Evolutionary conservation across 1,139 yeast species (phyloP).

Genomic region (Magnusiomyces magnusii): DNA sequence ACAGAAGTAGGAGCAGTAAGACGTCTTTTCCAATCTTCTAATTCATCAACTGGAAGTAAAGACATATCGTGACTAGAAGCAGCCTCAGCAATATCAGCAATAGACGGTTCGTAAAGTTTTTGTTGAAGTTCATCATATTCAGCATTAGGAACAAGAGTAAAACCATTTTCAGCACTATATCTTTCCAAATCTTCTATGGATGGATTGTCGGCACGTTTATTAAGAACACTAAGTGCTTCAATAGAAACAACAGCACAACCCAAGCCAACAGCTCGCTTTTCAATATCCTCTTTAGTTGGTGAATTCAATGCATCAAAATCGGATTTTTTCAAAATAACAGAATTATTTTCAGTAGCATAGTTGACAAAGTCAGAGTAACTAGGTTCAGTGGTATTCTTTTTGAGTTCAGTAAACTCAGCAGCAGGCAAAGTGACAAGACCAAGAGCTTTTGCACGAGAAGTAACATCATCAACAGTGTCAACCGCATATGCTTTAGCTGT

Average conservation of each 20-base stretch:
- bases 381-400: conserved; percentile 24
- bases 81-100: conserved; percentile 11
- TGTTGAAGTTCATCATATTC: conserved; percentile 21
- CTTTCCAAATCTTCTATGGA: conserved; percentile 9
- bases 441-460: conserved; percentile 20
- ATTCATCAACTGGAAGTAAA: conserved; percentile 27
- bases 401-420: conserved; percentile 23
- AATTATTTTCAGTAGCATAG: conserved; percentile 10
- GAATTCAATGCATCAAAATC: conserved; percentile 16
- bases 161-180: conserved; percentile 30
- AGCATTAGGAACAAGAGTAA: conserved; percentile 33
- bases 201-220: conserved; percentile 14
- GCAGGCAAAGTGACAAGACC: conserved; percentile 17
- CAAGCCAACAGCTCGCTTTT: conserved; percentile 39
- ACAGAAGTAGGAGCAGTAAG: conserved; percentile 25
- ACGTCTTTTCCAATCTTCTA: conserved; percentile 20
- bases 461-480: conserved; percentile 25
- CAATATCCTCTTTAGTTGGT: conserved; percentile 35
- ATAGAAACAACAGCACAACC: conserved; percentile 23
- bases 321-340: conserved; percentile 17
- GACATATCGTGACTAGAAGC: conserved; percentile 32
- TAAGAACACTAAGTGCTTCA: conserved; percentile 10
- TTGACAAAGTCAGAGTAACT: conserved; percentile 22
- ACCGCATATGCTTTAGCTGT: conserved; percentile 19
- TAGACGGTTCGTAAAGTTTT: conserved; percentile 10